Percentiles rank a stretch among this genome's conserved stretches.
These are phyloP conservation scores for Daldinia sp. DNA, from an alignment of 2,329 filamentous ascomycete genomes.

Conservation along the genomic window DNA sequence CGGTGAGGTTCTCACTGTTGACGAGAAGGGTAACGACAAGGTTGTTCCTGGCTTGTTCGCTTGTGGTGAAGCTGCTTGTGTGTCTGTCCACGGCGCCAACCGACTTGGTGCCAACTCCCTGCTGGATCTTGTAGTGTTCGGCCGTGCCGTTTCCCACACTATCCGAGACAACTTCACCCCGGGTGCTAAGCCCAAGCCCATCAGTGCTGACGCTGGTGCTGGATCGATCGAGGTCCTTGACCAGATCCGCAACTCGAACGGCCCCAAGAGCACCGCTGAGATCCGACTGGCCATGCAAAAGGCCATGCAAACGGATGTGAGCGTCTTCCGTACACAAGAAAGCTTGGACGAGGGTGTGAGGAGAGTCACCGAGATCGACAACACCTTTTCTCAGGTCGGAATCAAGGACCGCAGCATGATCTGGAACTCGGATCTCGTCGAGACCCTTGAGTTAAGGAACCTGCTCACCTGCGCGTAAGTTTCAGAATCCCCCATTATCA, in stretches of 20 bases:
- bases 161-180: slow-evolving; percentile 95
- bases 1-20: slow-evolving; percentile 91
- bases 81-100: slow-evolving; percentile 98
- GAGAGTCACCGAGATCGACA: slow-evolving; percentile 88
- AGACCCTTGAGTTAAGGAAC: slow-evolving; percentile 95
- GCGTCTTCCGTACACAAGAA: slow-evolving; percentile 95
- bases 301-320: slow-evolving; percentile 97
- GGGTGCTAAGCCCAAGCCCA: slow-evolving; percentile 81
- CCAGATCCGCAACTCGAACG: slow-evolving; percentile 83
- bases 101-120: slow-evolving; percentile 98
- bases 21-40: slow-evolving; percentile 88
- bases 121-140: slow-evolving; percentile 96
- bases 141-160: slow-evolving; percentile 95
- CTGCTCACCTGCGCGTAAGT: slow-evolving; percentile 93
- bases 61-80: slow-evolving; percentile 96
- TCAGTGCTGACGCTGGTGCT: slow-evolving; percentile 87
- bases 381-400: slow-evolving; percentile 82
- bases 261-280: slow-evolving; percentile 88
- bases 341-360: slow-evolving; percentile 92
- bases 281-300: slow-evolving; percentile 95
- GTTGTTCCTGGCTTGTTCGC: slow-evolving; percentile 95
- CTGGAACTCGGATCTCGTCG: slow-evolving; percentile 98
- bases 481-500: not conserved
- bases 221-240: slow-evolving; percentile 89
- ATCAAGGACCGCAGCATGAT: slow-evolving; percentile 99